Percentiles rank a stretch among this genome's conserved stretches.
phyloP scores from a whole-genome alignment of 192 early-diverging fungal genomes.

The Ambispora gerdemannii region DNA sequence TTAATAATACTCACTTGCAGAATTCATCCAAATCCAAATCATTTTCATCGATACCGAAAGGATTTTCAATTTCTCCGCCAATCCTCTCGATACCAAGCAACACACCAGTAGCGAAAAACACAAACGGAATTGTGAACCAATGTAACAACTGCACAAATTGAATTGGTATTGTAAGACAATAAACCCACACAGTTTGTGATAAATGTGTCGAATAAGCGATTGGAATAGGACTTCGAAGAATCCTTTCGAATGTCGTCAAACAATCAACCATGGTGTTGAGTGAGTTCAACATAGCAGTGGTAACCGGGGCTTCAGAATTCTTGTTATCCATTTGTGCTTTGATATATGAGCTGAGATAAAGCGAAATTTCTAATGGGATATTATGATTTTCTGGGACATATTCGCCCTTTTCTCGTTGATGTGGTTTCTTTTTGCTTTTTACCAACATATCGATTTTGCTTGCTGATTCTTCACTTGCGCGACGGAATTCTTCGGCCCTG shows the following conservation, averaged over 20 bases:
- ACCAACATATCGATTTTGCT: no score
- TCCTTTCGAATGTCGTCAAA: constrained; percentile 76
- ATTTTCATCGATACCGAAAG: constrained; percentile 80
- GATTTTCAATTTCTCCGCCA: constrained; percentile 90
- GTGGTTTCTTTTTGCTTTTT: constrained; percentile 31
- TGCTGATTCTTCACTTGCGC: not conserved
- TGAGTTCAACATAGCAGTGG: constrained; percentile 47
- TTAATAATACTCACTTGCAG: constrained; percentile 42
- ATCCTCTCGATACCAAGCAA: constrained; percentile 84
- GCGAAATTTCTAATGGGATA: constrained; percentile 61
- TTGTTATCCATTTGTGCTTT: constrained; percentile 35
- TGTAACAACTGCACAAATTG: constrained; percentile 55
- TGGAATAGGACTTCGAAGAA: constrained; percentile 83
- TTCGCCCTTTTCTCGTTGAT: constrained; percentile 27
- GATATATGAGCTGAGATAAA: constrained; percentile 58
- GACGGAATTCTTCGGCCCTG: not conserved
- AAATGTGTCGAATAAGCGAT: constrained; percentile 86
- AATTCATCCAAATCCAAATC: constrained; percentile 63
- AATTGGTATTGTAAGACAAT: constrained; percentile 78
- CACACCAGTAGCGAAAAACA: constrained; percentile 66
- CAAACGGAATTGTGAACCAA: constrained; percentile 65
- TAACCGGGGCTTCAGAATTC: constrained; percentile 42
- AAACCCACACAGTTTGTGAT: constrained; percentile 74
- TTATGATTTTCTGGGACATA: constrained; percentile 36
- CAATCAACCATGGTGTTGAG: constrained; percentile 54